phyloP scores from a whole-genome alignment of 768 basidiomycete species.

The Suillus subaureus region DNA sequence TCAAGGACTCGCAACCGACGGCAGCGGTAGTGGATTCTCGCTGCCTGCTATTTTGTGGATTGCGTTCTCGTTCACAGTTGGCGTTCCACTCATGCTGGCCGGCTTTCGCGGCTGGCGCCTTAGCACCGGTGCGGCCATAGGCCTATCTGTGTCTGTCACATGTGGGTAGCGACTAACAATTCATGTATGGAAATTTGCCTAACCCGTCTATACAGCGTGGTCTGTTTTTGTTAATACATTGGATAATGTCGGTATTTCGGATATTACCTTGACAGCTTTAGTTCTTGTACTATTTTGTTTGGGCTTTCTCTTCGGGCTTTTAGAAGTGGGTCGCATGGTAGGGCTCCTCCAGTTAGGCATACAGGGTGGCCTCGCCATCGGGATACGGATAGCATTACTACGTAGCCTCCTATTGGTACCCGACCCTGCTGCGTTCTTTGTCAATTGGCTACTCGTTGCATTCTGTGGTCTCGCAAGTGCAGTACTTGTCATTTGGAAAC shows the following conservation, averaged over 20 bases:
- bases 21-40: slow-evolving; percentile 52
- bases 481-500: slow-evolving; percentile 44
- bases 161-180: slow-evolving; percentile 33
- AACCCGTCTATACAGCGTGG: slow-evolving; percentile 48
- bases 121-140: slow-evolving; percentile 57
- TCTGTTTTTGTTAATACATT: slow-evolving; percentile 61
- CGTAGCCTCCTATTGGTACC: slow-evolving; percentile 51
- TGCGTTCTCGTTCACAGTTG: slow-evolving; percentile 50
- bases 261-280: slow-evolving; percentile 51
- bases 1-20: slow-evolving; percentile 62
- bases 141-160: slow-evolving; percentile 49
- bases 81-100: slow-evolving; percentile 53
- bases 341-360: slow-evolving; percentile 50
- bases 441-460: slow-evolving; percentile 59
- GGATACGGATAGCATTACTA: slow-evolving; percentile 55
- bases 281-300: slow-evolving; percentile 50
- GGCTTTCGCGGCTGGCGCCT: slow-evolving; percentile 61
- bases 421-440: slow-evolving; percentile 33
- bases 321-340: slow-evolving; percentile 49
- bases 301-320: slow-evolving; percentile 56
- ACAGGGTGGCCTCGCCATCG: slow-evolving; percentile 60
- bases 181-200: neutral
- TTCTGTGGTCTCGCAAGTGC: slow-evolving; percentile 46
- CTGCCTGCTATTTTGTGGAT: slow-evolving; percentile 61
- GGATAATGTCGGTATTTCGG: slow-evolving; percentile 48